Evolutionary conservation across 352 stramenopile species (phyloP), one percentile per base, ranked within the genome.

Genomic region (Phytopythium litorale): DNA sequence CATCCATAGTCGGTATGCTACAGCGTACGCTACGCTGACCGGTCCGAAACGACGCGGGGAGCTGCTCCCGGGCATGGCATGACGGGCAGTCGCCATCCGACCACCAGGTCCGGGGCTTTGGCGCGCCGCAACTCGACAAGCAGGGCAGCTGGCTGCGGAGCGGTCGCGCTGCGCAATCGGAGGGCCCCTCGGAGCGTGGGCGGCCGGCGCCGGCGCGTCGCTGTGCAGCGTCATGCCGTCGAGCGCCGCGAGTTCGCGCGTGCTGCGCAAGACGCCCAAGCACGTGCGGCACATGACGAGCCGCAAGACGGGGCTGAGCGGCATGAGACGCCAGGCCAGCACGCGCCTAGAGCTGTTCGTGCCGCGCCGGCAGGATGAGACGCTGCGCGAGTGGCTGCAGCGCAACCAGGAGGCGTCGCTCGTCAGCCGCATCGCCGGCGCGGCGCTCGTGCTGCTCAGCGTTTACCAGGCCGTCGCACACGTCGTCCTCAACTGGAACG

Each of bases 371-470:
- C 63, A 67, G 1, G 82, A 71, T 16, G 84, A 93, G 56, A 65
- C 65, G 3, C 51, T 84, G 16, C 81, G 79, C 19, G 76, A 88
- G 48, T 93, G 79, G 78, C 70, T 89, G 51, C 80, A 89, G 32
- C 80, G 84, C 45, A 93, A 89, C 50, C 76, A 91, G 12, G 79
- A 91, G 64, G 83, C 82, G 37, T 88, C 81, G 32, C 75, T 78
- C 13, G 73, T 68, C 7, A 81, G 75, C 16, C 86, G 60, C 52
- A 38, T 72, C 37, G 65, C 84, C 28, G 69, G 81, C 18, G 40
- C 63, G 3, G 52, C 67, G 8, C 86, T 88, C 68, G 76, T 77
- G 7, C 37, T 82, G 11, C 61, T 91, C 11, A 89, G 81, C 60
- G 64, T 84, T 7, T 88, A 87, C 35, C 73, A 89, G 56, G 82